phyloP scores from a whole-genome alignment of 495 filamentous ascomycete genomes.

The Hamigera avellanea region DNA sequence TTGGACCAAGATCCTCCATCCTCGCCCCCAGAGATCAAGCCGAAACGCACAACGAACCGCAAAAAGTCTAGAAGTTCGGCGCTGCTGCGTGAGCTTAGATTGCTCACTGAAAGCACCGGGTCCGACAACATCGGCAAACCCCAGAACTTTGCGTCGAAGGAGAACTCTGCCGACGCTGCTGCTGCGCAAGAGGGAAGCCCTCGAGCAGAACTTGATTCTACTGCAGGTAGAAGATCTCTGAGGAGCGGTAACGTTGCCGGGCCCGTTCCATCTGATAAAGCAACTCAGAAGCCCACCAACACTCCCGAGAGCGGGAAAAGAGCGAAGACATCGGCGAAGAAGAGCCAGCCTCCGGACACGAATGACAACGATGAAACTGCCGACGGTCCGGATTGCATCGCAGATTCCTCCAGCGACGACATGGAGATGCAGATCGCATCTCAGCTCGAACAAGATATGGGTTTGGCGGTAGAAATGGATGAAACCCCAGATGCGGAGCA shows the following conservation, averaged over 20 bases:
- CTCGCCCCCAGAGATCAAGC: slow-evolving; percentile 25
- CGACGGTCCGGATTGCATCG: slow-evolving; percentile 3
- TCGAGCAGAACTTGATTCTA: too few species aligned
- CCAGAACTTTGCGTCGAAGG: background rate
- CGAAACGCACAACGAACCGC: slow-evolving; percentile 15
- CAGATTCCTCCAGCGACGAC: slow-evolving; percentile 28
- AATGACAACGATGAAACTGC: background rate
- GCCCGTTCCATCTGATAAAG: background rate
- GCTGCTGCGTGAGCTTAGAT: background rate
- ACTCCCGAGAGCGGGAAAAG: background rate
- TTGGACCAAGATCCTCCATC: slow-evolving; percentile 24
- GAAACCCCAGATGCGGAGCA: slow-evolving; percentile 3
- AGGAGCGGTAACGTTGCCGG: background rate
- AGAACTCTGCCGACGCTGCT: too few species aligned
- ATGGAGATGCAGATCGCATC: slow-evolving; percentile 32
- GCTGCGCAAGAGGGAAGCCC: too few species aligned
- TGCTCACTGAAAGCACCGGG: slow-evolving; percentile 2
- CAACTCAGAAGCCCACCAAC: background rate
- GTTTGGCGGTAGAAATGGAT: slow-evolving; percentile 19
- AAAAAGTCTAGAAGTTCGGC: slow-evolving; percentile 3
- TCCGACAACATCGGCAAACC: too few species aligned
- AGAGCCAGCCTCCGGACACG: background rate
- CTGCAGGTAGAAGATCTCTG: too few species aligned
- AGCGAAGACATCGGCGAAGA: background rate
- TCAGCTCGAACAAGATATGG: slow-evolving; percentile 33